Evolutionary conservation across 192 early-diverging fungal species (phyloP).

Genomic region (Coemansia sp.): DNA sequence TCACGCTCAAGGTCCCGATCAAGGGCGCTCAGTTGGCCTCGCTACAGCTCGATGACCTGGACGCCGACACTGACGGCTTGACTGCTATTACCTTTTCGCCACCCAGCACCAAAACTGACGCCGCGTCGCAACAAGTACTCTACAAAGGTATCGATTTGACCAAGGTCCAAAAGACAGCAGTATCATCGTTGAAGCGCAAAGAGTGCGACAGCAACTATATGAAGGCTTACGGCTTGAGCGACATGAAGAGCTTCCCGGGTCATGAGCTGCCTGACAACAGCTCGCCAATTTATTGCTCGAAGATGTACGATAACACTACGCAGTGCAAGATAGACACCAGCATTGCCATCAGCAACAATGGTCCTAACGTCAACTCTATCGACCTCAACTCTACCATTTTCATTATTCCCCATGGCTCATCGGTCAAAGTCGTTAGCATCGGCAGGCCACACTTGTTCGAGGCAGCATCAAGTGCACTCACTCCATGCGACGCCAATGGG

Average conservation of each 20-base stretch:
- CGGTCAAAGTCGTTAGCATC: slow-evolving; percentile 36
- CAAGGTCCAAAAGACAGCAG: slow-evolving; percentile 22
- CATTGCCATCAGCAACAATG: slow-evolving; percentile 32
- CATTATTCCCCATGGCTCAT: slow-evolving; percentile 34
- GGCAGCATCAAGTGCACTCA: slow-evolving; percentile 19
- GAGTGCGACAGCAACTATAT: slow-evolving; percentile 39
- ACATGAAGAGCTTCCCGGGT: slow-evolving; percentile 51
- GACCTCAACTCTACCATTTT: slow-evolving; percentile 54
- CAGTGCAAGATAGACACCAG: slow-evolving; percentile 36
- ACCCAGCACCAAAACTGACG: slow-evolving; percentile 25
- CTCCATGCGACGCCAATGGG: slow-evolving; percentile 42
- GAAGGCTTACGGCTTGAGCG: slow-evolving; percentile 32
- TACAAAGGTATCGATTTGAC: slow-evolving; percentile 53
- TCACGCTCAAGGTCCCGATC: slow-evolving; percentile 39
- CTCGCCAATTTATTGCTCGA: slow-evolving; percentile 51
- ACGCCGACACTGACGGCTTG: slow-evolving; percentile 22
- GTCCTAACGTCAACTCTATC: slow-evolving; percentile 27
- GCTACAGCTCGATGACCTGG: slow-evolving; percentile 45
- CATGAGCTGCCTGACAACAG: slow-evolving; percentile 40
- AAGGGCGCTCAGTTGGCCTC: slow-evolving; percentile 14
- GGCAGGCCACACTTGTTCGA: slow-evolving; percentile 44
- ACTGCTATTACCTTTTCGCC: slow-evolving; percentile 33
- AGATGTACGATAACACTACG: slow-evolving; percentile 43
- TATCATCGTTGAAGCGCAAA: slow-evolving; percentile 31
- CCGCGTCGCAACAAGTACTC: slow-evolving; percentile 39